phyloP scores from a whole-genome alignment of 164 flowering plant species.

The Umbellularia californica region DNA sequence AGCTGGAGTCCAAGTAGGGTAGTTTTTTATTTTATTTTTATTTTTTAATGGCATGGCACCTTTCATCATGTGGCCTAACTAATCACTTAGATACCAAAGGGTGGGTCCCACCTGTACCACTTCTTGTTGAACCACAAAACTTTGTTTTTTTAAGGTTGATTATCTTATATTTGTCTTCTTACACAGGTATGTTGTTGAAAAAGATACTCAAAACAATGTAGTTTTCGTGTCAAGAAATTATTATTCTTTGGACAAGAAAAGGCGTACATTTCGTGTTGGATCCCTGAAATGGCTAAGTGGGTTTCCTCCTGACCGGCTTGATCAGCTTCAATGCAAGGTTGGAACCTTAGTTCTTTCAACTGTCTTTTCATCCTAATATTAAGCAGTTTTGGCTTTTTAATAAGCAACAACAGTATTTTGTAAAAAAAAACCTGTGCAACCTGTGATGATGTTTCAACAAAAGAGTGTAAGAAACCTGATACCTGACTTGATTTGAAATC shows the following conservation, averaged over 20 bases:
- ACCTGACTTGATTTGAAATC: background rate
- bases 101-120: background rate
- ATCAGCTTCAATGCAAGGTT: slow-evolving; percentile 82
- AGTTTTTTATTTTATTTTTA: too few species aligned
- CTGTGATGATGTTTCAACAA: too few species aligned
- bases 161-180: slow-evolving; percentile 1
- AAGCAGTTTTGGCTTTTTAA: too few species aligned
- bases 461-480: too few species aligned
- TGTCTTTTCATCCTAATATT: background rate
- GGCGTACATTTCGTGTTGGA: slow-evolving; percentile 90
- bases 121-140: background rate
- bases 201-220: slow-evolving; percentile 82
- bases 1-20: background rate
- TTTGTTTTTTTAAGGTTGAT: background rate
- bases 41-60: background rate
- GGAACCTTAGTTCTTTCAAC: background rate
- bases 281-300: slow-evolving; percentile 78
- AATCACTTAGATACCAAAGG: background rate
- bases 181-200: slow-evolving; percentile 90
- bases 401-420: too few species aligned
- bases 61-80: background rate
- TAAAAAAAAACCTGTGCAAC: too few species aligned
- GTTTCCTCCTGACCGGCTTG: slow-evolving; percentile 38
- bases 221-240: slow-evolving; percentile 90
- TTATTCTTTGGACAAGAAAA: slow-evolving; percentile 76